Evolutionary conservation across 768 basidiomycete species (phyloP).

Genomic region (Xerocomellus chrysenteron): DNA sequence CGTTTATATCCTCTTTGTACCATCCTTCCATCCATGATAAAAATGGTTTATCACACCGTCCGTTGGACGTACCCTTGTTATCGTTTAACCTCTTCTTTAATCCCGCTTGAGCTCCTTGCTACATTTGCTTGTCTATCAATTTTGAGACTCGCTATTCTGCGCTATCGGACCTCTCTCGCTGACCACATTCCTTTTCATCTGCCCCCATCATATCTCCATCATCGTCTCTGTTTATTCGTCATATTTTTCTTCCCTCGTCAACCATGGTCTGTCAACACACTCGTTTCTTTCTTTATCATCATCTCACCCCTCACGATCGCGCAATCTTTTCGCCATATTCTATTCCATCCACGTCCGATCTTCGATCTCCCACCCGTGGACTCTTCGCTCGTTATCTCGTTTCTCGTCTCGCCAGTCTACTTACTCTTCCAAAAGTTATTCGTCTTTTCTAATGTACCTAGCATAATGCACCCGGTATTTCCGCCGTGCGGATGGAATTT

Average conservation of each 20-base stretch:
- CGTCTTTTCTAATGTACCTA: constrained; percentile 20
- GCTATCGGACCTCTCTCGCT: constrained; percentile 15
- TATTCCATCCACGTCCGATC: neutral
- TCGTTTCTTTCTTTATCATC: neutral
- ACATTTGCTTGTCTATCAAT: constrained; percentile 7
- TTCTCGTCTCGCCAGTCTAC: neutral
- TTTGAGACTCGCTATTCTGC: constrained; percentile 10
- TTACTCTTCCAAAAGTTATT: neutral
- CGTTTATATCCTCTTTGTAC: constrained; percentile 15
- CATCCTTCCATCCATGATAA: constrained; percentile 2
- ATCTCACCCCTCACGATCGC: neutral
- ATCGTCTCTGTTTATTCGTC: constrained; percentile 1
- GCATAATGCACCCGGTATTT: constrained; percentile 23
- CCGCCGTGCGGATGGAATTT: neutral
- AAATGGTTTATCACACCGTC: constrained; percentile 6
- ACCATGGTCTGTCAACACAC: neutral
- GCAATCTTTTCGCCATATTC: neutral
- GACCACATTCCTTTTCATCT: constrained; percentile 1
- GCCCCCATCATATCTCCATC: constrained; percentile 5
- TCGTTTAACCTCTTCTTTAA: constrained; percentile 1
- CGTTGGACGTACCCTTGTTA: constrained; percentile 8
- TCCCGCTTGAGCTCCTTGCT: neutral
- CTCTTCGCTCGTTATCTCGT: neutral
- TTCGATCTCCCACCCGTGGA: neutral
- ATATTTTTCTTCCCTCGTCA: constrained; percentile 8